Conservation (phyloP, 2,329 filamentous ascomycete genomes). For the Zymoseptoria pseudotritici region DNA sequence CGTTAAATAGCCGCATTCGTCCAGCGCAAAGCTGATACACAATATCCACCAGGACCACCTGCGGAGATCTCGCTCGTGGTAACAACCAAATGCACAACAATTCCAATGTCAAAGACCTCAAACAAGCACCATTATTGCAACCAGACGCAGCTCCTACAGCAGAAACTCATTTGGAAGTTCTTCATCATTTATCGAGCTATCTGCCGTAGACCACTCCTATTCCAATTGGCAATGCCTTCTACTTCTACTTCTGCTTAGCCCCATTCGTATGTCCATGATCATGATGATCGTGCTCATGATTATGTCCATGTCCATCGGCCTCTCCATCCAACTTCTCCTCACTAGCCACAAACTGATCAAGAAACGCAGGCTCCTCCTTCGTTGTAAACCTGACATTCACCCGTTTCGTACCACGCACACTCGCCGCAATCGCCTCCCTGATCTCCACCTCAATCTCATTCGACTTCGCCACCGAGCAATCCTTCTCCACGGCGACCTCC, state of each 20-base stretch:
- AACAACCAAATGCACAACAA: too few relatives aligned
- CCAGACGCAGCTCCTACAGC: too few relatives aligned
- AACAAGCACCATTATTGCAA: too few relatives aligned
- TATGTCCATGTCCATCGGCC: background rate
- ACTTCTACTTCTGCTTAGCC: conserved; percentile 15
- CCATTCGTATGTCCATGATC: conserved; percentile 20
- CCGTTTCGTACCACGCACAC: conserved; percentile 75
- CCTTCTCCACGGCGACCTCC: conserved; percentile 69
- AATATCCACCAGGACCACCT: background rate
- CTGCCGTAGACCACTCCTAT: background rate
- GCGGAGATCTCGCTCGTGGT: background rate
- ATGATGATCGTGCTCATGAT: conserved; percentile 23
- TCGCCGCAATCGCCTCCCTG: conserved; percentile 63
- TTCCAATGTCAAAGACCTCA: too few relatives aligned
- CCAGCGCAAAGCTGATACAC: background rate
- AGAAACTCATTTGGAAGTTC: too few relatives aligned
- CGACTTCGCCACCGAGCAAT: conserved; percentile 67
- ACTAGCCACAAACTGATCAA: conserved; percentile 57
- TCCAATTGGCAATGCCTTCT: background rate
- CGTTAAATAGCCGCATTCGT: background rate
- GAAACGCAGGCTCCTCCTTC: conserved; percentile 43
- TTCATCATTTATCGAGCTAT: too few relatives aligned
- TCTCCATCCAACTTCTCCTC: conserved; percentile 16
- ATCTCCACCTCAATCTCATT: conserved; percentile 65
- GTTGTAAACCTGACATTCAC: conserved; percentile 77